Evolutionary conservation across 108 stramenopile genomes (phyloP).

Genomic region (Schizochytrium sp.): DNA sequence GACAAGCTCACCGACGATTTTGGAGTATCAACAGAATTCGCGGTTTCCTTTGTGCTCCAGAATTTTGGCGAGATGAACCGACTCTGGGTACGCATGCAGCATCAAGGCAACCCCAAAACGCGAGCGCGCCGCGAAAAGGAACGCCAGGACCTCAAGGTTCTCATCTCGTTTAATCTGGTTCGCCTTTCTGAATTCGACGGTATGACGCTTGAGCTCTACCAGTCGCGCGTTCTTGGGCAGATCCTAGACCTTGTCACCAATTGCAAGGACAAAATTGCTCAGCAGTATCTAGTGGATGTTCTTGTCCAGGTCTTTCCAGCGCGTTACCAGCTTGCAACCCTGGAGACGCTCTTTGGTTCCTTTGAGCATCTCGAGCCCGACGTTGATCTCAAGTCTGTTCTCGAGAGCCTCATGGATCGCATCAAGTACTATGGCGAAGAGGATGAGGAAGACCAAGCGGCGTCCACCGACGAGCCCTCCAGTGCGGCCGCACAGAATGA

Average conservation of each 20-base stretch:
- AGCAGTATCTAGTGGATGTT: slow-evolving; percentile 95
- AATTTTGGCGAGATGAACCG: slow-evolving; percentile 95
- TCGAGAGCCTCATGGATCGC: background rate
- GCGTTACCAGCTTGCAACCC: slow-evolving; percentile 89
- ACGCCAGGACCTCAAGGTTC: slow-evolving; percentile 84
- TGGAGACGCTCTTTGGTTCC: slow-evolving; percentile 67
- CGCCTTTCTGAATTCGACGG: slow-evolving; percentile 73
- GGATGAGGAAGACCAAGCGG: background rate
- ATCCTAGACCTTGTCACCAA: slow-evolving; percentile 77
- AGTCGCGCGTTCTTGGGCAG: slow-evolving; percentile 64
- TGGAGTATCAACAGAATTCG: slow-evolving; percentile 62
- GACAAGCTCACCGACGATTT: slow-evolving; percentile 77
- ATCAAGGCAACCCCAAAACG: slow-evolving; percentile 50
- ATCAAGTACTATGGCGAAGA: background rate
- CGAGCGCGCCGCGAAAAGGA: slow-evolving; percentile 84
- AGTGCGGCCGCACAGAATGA: background rate
- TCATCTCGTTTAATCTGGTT: slow-evolving; percentile 93
- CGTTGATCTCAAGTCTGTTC: background rate
- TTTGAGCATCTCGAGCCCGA: background rate
- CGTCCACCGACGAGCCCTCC: background rate
- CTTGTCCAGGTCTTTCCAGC: slow-evolving; percentile 95
- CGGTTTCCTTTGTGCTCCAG: slow-evolving; percentile 79
- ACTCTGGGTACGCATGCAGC: slow-evolving; percentile 97
- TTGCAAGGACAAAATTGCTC: slow-evolving; percentile 86
- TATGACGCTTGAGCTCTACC: slow-evolving; percentile 71